phyloP scores from a whole-genome alignment of 1,284 basidiomycete genomes.

The Cutaneotrichosporon sp. region DNA sequence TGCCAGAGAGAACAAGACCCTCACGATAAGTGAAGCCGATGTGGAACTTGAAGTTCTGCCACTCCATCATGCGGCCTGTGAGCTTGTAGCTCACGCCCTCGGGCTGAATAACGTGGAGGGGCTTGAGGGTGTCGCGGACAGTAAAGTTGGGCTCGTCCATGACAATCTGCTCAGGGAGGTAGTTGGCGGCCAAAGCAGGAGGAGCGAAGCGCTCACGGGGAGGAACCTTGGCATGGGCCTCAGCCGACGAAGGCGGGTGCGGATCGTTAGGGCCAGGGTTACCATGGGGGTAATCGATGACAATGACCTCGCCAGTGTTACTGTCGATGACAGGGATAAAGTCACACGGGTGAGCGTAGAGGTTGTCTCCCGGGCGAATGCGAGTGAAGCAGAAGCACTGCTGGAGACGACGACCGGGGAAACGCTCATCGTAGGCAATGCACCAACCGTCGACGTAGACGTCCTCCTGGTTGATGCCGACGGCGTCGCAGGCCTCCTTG shows the following conservation, averaged over 20 bases:
- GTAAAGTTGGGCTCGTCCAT: conserved; percentile 59
- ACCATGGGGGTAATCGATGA: conserved; percentile 50
- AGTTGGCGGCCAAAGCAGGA: conserved; percentile 50
- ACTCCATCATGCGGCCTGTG: conserved; percentile 62
- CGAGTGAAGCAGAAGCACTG: conserved; percentile 55
- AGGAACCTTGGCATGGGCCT: conserved; percentile 28
- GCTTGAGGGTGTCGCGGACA: conserved; percentile 71
- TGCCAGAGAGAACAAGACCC: conserved; percentile 49
- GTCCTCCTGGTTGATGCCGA: conserved; percentile 51
- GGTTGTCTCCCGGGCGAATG: conserved; percentile 48
- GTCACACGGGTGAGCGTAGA: conserved; percentile 56
- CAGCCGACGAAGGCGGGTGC: conserved; percentile 34
- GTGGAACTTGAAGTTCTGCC: conserved; percentile 48
- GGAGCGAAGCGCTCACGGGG: conserved; percentile 52
- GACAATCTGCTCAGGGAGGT: conserved; percentile 53
- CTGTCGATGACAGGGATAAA: conserved; percentile 49
- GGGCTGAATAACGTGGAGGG: conserved; percentile 81
- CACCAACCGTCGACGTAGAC: conserved; percentile 56
- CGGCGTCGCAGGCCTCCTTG: conserved; percentile 49
- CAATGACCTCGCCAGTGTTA: conserved; percentile 50
- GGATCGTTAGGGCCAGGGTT: conserved; percentile 30
- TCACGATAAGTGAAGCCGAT: conserved; percentile 44
- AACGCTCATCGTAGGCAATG: conserved; percentile 55
- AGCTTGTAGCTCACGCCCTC: conserved; percentile 88
- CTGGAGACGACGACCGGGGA: conserved; percentile 49